These are phyloP conservation scores for Aristolochia fimbriata DNA, from an alignment of 164 flowering plant genomes.

Conservation along the genomic window DNA sequence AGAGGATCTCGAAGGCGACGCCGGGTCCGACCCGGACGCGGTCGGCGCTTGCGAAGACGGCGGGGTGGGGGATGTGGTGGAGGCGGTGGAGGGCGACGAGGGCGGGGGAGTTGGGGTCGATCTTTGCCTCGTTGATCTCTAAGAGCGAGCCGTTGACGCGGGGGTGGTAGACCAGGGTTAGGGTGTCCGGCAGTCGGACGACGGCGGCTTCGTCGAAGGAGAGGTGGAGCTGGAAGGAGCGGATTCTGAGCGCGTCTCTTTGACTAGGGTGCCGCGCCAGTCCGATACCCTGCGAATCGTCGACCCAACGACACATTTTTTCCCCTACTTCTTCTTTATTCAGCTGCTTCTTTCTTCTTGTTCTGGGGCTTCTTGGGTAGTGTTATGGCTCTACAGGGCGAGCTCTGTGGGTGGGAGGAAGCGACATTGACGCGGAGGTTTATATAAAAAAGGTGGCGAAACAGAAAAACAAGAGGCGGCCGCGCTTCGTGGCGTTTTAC, in stretches of 20 bases:
- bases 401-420: too few species aligned
- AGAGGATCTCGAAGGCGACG: constrained; percentile 45
- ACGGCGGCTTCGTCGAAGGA: constrained; percentile 9
- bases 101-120: constrained; percentile 40
- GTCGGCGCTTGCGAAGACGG: constrained; percentile 35
- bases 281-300: constrained; percentile 1
- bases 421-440: too few species aligned
- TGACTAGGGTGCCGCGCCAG: constrained; percentile 9
- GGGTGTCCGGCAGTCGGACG: constrained; percentile 24
- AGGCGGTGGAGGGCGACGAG: constrained; percentile 49
- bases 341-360: background rate
- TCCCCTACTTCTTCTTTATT: background rate
- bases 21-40: constrained; percentile 41
- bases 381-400: too few species aligned
- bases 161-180: constrained; percentile 52
- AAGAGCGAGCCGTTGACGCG: constrained; percentile 30
- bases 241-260: constrained; percentile 27
- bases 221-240: constrained; percentile 30
- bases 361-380: background rate
- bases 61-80: constrained; percentile 5
- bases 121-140: constrained; percentile 30
- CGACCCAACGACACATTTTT: constrained; percentile 37
- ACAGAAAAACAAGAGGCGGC: too few species aligned
- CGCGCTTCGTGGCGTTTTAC: too few species aligned
- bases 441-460: too few species aligned